Conservation (phyloP, 805 yeast genomes). For the Kodamaea lidongshanica region DNA sequence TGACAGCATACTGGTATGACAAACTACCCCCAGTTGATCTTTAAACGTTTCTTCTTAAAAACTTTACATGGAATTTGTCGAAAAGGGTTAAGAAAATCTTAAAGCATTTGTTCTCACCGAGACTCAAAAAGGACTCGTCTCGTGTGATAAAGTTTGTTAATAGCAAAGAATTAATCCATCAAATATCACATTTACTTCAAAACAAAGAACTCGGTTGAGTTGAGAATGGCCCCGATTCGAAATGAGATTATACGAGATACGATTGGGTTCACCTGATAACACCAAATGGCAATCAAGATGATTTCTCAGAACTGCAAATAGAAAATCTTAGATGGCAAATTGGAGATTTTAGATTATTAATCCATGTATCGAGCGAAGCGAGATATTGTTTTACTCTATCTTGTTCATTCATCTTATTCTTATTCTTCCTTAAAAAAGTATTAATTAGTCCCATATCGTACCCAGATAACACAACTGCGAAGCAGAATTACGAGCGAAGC, state of each 20-base stretch:
- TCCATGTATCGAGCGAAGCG: no score
- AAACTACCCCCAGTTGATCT: conserved; percentile 88
- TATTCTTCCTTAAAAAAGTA: no score
- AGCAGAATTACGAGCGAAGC: no score
- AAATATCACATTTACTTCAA: conserved; percentile 92
- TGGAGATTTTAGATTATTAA: no score
- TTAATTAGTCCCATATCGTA: no score
- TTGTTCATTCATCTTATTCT: no score
- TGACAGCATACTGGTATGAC: no score
- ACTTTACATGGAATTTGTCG: conserved; percentile 76
- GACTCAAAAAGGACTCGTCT: conserved; percentile 84
- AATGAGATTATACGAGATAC: conserved; percentile 85
- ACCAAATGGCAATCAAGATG: conserved; percentile 95
- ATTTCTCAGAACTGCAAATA: conserved; percentile 89
- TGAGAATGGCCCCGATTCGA: conserved; percentile 98
- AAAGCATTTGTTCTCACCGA: conserved; percentile 92
- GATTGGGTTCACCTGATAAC: conserved; percentile 86
- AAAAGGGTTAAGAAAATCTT: conserved; percentile 71
- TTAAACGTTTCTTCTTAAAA: no score
- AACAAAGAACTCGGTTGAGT: conserved; percentile 81
- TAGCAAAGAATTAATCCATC: conserved; percentile 84
- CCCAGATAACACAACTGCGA: no score
- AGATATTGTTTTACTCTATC: no score
- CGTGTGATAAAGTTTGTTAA: conserved; percentile 92
- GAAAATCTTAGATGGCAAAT: conserved; percentile 96